Conservation (phyloP, 495 filamentous ascomycete genomes). For the Penicillium crystallinum region DNA sequence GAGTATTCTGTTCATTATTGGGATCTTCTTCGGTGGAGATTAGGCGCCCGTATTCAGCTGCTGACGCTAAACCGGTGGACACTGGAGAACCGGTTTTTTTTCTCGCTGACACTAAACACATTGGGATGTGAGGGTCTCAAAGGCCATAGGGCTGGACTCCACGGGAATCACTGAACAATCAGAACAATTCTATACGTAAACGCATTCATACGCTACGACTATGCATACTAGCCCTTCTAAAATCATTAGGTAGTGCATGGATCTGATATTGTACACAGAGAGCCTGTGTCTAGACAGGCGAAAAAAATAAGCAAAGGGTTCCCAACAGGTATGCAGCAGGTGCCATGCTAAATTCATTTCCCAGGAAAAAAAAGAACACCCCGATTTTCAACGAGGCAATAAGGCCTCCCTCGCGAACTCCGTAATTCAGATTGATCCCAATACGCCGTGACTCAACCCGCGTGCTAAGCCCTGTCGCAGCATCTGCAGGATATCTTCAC, state of each 20-base stretch:
- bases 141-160: neutral
- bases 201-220: neutral
- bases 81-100: neutral
- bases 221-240: too few species aligned
- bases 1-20: too few species aligned
- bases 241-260: neutral
- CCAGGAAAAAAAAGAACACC: neutral
- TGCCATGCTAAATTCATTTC: conserved; percentile 1
- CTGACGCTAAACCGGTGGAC: conserved; percentile 18
- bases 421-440: conserved; percentile 18
- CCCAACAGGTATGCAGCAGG: neutral
- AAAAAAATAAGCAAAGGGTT: neutral
- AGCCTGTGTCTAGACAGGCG: neutral
- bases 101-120: neutral
- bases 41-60: conserved; percentile 27
- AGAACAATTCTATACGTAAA: neutral
- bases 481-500: conserved; percentile 62
- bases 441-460: conserved; percentile 41
- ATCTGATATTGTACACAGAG: conserved; percentile 3
- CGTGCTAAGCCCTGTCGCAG: conserved; percentile 69
- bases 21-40: neutral
- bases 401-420: neutral
- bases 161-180: neutral
- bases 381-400: neutral
- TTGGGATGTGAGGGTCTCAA: too few species aligned